Conservation (phyloP, 1,139 yeast genomes). For the Saccharomyces hybrid region DNA sequence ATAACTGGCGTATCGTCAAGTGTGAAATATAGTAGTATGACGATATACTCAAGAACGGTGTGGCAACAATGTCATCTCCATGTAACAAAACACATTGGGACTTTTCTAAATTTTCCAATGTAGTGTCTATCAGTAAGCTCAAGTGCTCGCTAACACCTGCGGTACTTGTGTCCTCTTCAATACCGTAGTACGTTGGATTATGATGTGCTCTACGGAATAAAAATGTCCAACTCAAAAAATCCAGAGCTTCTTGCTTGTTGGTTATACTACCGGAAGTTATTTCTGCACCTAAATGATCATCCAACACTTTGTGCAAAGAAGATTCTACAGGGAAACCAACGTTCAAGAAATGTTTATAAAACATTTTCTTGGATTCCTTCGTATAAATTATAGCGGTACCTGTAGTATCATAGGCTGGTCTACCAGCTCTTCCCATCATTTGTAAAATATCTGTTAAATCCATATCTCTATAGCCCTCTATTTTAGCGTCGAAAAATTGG, state of each 20-base stretch:
- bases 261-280: slow-evolving; percentile 80
- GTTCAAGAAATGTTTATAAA: slow-evolving; percentile 88
- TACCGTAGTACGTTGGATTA: slow-evolving; percentile 91
- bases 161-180: slow-evolving; percentile 53
- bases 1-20: slow-evolving; percentile 67
- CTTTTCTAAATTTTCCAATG: slow-evolving; percentile 59
- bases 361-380: slow-evolving; percentile 82
- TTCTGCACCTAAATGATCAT: slow-evolving; percentile 95
- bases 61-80: slow-evolving; percentile 48
- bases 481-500: slow-evolving; percentile 38
- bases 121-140: slow-evolving; percentile 61
- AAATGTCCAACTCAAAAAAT: slow-evolving; percentile 92
- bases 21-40: slow-evolving; percentile 93
- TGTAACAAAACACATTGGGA: slow-evolving; percentile 60
- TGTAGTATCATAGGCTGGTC: slow-evolving; percentile 93
- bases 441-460: slow-evolving; percentile 71
- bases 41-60: slow-evolving; percentile 78
- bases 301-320: slow-evolving; percentile 83
- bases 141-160: slow-evolving; percentile 69
- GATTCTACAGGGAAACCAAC: slow-evolving; percentile 98
- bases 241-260: slow-evolving; percentile 82
- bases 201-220: slow-evolving; percentile 88
- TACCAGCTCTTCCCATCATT: slow-evolving; percentile 74
- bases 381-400: slow-evolving; percentile 95
- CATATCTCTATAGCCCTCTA: slow-evolving; percentile 48